Evolutionary conservation across 306 rosid species (phyloP).

Genomic region (Malus orientalis): DNA sequence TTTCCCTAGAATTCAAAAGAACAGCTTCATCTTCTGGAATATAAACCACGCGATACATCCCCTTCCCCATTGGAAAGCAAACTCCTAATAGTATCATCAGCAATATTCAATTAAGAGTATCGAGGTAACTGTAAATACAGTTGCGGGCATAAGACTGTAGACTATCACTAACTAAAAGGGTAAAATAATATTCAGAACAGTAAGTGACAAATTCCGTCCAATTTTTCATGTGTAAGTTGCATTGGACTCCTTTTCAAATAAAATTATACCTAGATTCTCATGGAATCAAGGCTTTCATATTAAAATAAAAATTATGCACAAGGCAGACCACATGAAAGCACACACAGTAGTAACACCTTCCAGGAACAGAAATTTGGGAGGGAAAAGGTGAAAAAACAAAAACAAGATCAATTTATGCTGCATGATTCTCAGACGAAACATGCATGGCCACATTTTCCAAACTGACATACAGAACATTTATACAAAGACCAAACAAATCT

Average conservation of each 20-base stretch:
- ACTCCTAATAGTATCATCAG: slow-evolving; percentile 49
- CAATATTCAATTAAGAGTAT: slow-evolving; percentile 18
- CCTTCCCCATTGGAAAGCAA: slow-evolving; percentile 95
- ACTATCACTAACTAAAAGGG: neutral
- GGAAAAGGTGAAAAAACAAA: neutral
- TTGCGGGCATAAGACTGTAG: neutral
- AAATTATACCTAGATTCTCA: neutral
- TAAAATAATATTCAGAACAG: neutral
- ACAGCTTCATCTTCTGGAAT: slow-evolving; percentile 98
- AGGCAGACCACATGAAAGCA: neutral
- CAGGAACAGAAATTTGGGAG: neutral
- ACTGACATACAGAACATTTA: neutral
- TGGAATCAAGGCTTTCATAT: neutral
- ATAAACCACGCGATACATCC: slow-evolving; percentile 86
- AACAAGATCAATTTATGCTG: neutral
- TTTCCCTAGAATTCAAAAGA: slow-evolving; percentile 97
- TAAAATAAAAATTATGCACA: neutral
- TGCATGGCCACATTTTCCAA: neutral
- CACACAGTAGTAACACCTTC: neutral
- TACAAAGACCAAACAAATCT: neutral
- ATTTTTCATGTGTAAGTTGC: neutral
- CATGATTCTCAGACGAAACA: neutral
- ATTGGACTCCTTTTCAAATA: neutral
- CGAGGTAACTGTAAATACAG: slow-evolving; percentile 7
- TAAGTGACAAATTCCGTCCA: neutral